Evolutionary conservation across 495 filamentous ascomycete species (phyloP).

Genomic region (Aspergillus ellipticus): DNA sequence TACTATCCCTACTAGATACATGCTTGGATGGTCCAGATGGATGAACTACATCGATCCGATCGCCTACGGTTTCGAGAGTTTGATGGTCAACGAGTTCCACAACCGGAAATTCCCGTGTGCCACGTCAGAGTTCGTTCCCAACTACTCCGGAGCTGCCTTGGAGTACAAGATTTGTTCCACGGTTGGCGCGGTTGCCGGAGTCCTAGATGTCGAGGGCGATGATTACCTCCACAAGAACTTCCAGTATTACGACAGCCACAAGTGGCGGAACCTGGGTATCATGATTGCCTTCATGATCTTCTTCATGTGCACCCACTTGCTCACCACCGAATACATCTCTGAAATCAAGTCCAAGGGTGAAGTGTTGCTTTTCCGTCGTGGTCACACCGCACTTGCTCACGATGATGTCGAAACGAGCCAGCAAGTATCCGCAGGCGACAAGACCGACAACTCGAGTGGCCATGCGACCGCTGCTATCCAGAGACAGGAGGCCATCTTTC

Average conservation of each 20-base stretch:
- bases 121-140: constrained; percentile 36
- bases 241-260: constrained; percentile 52
- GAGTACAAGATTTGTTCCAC: constrained; percentile 45
- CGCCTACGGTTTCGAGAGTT: constrained; percentile 47
- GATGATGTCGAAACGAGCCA: constrained; percentile 32
- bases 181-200: constrained; percentile 52
- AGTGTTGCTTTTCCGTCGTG: constrained; percentile 50
- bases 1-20: constrained; percentile 46
- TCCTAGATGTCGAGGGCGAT: constrained; percentile 41
- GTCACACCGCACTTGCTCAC: constrained; percentile 24
- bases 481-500: constrained; percentile 63
- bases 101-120: constrained; percentile 50
- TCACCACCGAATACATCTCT: constrained; percentile 46
- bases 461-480: constrained; percentile 46
- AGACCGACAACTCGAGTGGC: constrained; percentile 38
- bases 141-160: constrained; percentile 15
- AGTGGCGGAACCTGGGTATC: constrained; percentile 71
- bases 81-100: constrained; percentile 61
- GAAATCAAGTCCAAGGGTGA: constrained; percentile 50
- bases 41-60: constrained; percentile 52
- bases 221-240: constrained; percentile 53
- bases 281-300: constrained; percentile 62
- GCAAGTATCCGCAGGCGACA: constrained; percentile 29
- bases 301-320: constrained; percentile 50
- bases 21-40: constrained; percentile 54